A percentile compares a stretch with the other conserved stretches of the same genome.
phyloP scores from a whole-genome alignment of 1,139 yeast genomes.

The Yamadazyma epiphylla region DNA sequence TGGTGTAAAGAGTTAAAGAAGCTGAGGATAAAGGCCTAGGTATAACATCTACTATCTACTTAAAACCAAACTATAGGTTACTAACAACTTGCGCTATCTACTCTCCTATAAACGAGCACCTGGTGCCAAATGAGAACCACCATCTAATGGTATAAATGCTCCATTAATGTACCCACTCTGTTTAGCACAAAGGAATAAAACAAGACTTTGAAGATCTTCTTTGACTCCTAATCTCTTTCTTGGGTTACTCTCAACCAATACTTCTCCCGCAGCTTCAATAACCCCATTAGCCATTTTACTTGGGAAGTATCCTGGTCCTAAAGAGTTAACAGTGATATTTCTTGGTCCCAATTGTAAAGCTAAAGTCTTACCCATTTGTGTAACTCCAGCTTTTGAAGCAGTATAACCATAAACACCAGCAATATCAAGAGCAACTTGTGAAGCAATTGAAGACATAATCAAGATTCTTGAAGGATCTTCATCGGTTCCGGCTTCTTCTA shows the following conservation, averaged over 20 bases:
- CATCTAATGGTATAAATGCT: slow-evolving; percentile 70
- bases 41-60: no score
- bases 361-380: slow-evolving; percentile 63
- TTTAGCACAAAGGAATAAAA: slow-evolving; percentile 56
- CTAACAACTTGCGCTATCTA: no score
- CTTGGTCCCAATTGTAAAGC: slow-evolving; percentile 65
- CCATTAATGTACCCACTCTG: slow-evolving; percentile 68
- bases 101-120: slow-evolving; percentile 13
- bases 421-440: slow-evolving; percentile 42
- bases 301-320: slow-evolving; percentile 81
- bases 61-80: no score
- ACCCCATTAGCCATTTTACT: slow-evolving; percentile 73
- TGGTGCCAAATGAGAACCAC: slow-evolving; percentile 47
- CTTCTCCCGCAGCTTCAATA: slow-evolving; percentile 51
- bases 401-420: slow-evolving; percentile 64
- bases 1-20: no score
- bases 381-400: slow-evolving; percentile 76
- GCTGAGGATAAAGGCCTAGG: no score
- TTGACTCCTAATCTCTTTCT: slow-evolving; percentile 60
- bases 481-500: slow-evolving; percentile 50
- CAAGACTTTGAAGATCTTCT: slow-evolving; percentile 58
- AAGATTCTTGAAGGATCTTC: slow-evolving; percentile 66
- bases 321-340: slow-evolving; percentile 61
- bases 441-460: slow-evolving; percentile 63
- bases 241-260: slow-evolving; percentile 52